Percentiles rank a stretch among this genome's conserved stretches.
Conservation (phyloP, 2,329 filamentous ascomycete species). For the Ascochyta lentis region DNA sequence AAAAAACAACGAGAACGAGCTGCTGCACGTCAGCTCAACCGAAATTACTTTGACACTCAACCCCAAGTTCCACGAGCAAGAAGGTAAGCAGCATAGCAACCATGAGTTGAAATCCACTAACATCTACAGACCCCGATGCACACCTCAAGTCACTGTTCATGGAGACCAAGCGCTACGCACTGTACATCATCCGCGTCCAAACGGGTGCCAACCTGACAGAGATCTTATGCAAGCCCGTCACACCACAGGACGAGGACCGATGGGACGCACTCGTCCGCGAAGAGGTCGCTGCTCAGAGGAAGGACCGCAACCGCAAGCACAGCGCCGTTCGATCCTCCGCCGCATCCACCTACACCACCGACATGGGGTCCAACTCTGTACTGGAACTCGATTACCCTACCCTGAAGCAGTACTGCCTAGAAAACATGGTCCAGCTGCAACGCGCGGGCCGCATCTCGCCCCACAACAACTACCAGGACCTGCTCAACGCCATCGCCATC, state of each 20-base stretch:
- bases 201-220: constrained; percentile 91
- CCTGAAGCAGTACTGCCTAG: constrained; percentile 88
- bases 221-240: constrained; percentile 90
- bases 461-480: constrained; percentile 92
- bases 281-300: constrained; percentile 65
- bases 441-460: constrained; percentile 83
- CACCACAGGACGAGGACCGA: constrained; percentile 83
- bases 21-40: constrained; percentile 82
- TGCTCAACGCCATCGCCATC: constrained; percentile 95
- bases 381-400: constrained; percentile 93
- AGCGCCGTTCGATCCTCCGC: constrained; percentile 75
- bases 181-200: constrained; percentile 98
- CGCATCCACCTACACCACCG: constrained; percentile 75
- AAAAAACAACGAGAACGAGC: constrained; percentile 94
- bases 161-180: constrained; percentile 95
- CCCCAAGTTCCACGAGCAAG: constrained; percentile 85
- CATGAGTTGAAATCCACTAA: constrained; percentile 28
- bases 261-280: constrained; percentile 84
- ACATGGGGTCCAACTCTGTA: constrained; percentile 60
- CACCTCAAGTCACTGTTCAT: constrained; percentile 93
- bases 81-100: constrained; percentile 57
- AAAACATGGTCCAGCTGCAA: constrained; percentile 92
- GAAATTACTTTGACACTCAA: constrained; percentile 92
- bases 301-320: constrained; percentile 59
- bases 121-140: constrained; percentile 77